Evolutionary conservation across 2,329 filamentous ascomycete genomes (phyloP).

Genomic region (Phialemonium atrogriseum): DNA sequence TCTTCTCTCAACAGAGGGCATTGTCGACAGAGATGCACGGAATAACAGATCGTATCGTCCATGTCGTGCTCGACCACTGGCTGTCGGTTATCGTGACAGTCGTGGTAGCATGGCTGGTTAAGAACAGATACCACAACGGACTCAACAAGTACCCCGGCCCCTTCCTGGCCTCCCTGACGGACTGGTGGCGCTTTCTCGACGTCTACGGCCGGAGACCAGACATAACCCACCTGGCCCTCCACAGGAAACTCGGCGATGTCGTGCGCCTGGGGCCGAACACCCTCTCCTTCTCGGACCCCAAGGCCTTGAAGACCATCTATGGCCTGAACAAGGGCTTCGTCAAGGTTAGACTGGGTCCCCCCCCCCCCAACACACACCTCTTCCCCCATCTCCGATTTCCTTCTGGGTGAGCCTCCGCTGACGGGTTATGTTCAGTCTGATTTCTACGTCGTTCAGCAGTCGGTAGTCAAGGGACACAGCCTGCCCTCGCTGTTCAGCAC

Average conservation of each 20-base stretch:
- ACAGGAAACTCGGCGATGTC: slow-evolving; percentile 63
- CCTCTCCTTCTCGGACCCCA: slow-evolving; percentile 66
- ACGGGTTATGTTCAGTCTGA: slow-evolving; percentile 48
- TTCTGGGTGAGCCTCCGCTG: not conserved
- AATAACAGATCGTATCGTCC: slow-evolving; percentile 25
- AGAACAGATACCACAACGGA: slow-evolving; percentile 45
- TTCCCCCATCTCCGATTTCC: too few relatives aligned
- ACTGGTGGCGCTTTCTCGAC: slow-evolving; percentile 69
- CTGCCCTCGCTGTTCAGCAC: slow-evolving; percentile 71
- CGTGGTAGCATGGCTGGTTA: slow-evolving; percentile 32
- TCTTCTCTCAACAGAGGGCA: slow-evolving; percentile 12
- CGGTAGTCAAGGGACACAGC: slow-evolving; percentile 58
- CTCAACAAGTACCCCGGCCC: slow-evolving; percentile 67
- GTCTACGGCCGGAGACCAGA: slow-evolving; percentile 59
- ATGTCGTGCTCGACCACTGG: slow-evolving; percentile 34
- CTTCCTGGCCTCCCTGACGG: slow-evolving; percentile 56
- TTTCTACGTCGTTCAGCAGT: slow-evolving; percentile 74
- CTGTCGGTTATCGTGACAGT: slow-evolving; percentile 22
- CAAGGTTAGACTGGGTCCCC: slow-evolving; percentile 51
- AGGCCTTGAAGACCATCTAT: slow-evolving; percentile 68
- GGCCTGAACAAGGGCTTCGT: slow-evolving; percentile 73
- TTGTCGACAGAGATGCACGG: slow-evolving; percentile 13
- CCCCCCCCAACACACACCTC: too few relatives aligned
- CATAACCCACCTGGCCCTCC: slow-evolving; percentile 57
- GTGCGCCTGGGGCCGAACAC: slow-evolving; percentile 68